Percentiles rank a stretch among this genome's conserved stretches.
These are phyloP conservation scores for Penicillium sp. DNA, from an alignment of 2,329 filamentous ascomycete species.

Conservation along the genomic window DNA sequence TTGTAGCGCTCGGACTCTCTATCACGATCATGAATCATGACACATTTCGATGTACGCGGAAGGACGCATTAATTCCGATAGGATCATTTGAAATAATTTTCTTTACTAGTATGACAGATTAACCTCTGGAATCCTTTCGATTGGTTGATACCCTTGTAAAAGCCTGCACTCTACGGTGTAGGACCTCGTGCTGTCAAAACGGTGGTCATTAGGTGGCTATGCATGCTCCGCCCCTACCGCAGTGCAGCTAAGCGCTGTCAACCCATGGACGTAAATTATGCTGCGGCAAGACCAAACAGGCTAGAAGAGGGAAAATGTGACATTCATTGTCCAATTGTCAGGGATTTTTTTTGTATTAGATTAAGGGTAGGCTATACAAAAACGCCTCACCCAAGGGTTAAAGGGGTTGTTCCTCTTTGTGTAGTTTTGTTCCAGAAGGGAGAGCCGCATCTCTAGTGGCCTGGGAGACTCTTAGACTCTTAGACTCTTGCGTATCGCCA, in stretches of 20 bases:
- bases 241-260: not conserved
- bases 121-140: not conserved
- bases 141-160: not conserved
- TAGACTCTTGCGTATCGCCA: not conserved
- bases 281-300: not conserved
- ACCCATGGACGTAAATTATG: not conserved
- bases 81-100: not conserved
- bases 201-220: conserved; percentile 5
- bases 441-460: not conserved
- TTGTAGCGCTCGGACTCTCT: not conserved
- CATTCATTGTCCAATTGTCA: not conserved
- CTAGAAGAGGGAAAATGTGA: not conserved
- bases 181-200: not conserved
- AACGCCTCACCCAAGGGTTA: not conserved
- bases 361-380: not conserved
- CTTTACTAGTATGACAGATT: not conserved
- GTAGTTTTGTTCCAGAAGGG: not conserved
- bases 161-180: not conserved
- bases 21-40: conserved; percentile 5
- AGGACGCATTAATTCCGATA: not conserved
- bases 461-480: no score
- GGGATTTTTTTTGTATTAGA: not conserved
- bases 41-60: not conserved
- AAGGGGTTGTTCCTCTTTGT: not conserved
- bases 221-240: conserved; percentile 5